These are phyloP conservation scores for Pestalotiopsis sp. DNA, from an alignment of 2,329 filamentous ascomycete species.

Conservation along the genomic window DNA sequence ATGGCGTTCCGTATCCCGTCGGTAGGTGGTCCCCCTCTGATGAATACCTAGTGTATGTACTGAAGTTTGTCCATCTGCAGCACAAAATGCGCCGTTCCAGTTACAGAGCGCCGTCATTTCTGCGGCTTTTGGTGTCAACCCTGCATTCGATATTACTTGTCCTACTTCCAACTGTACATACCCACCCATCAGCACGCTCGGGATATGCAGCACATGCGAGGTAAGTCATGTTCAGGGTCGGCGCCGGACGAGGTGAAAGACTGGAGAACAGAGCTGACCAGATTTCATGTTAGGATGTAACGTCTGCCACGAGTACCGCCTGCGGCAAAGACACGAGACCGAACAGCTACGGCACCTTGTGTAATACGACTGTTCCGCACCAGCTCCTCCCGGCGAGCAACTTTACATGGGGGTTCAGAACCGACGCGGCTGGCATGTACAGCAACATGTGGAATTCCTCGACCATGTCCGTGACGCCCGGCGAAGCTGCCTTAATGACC, in stretches of 20 bases:
- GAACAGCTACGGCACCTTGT: neutral
- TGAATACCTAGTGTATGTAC: neutral
- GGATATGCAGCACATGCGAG: slow-evolving; percentile 7
- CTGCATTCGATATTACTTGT: slow-evolving; percentile 1
- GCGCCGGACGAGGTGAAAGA: neutral
- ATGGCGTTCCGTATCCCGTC: neutral
- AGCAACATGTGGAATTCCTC: slow-evolving; percentile 1
- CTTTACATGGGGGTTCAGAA: neutral
- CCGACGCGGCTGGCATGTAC: neutral
- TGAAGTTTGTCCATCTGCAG: neutral
- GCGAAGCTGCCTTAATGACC: neutral
- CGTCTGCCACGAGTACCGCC: neutral
- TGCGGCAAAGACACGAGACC: neutral
- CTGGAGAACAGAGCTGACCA: neutral
- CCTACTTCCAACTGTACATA: slow-evolving; percentile 10
- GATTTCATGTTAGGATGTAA: neutral
- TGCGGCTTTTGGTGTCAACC: neutral
- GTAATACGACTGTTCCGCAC: neutral
- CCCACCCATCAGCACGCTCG: slow-evolving; percentile 1
- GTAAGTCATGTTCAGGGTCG: neutral
- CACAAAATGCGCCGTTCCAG: slow-evolving; percentile 7
- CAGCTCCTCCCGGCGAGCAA: neutral
- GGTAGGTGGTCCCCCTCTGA: too few relatives aligned
- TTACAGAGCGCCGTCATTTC: slow-evolving; percentile 11
- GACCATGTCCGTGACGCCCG: neutral